phyloP scores from a whole-genome alignment of 1,284 basidiomycete genomes.

The Bondarzewia mesenterica region DNA sequence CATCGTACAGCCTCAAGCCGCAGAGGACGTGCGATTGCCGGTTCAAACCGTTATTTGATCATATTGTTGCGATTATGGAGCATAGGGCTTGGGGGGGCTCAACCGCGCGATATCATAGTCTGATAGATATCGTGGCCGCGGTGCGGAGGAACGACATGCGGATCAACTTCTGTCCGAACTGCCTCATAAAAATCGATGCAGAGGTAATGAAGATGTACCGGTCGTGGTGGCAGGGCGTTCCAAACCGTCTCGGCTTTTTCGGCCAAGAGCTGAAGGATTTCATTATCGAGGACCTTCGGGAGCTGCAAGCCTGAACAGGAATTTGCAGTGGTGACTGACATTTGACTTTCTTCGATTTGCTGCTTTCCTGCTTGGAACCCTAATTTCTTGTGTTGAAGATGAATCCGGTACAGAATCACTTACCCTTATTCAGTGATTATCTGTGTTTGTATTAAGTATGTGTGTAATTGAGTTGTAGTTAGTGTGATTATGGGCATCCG shows the following conservation, averaged over 20 bases:
- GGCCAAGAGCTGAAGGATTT: neutral
- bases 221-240: neutral
- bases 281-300: neutral
- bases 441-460: no score
- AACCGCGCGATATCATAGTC: neutral
- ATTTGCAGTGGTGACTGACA: neutral
- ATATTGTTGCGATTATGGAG: neutral
- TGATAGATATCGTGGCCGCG: neutral
- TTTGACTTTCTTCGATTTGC: neutral
- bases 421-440: no score
- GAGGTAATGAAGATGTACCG: neutral
- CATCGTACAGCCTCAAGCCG: neutral
- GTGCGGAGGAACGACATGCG: neutral
- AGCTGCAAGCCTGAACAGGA: neutral
- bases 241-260: neutral
- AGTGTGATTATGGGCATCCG: no score
- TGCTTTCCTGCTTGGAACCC: neutral
- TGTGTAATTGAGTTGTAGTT: no score
- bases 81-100: neutral
- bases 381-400: neutral
- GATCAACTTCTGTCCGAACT: neutral
- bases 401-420: neutral
- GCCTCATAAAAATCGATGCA: neutral
- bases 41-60: neutral
- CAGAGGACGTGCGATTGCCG: neutral